Base-by-base conservation (phyloP, 257 asterid genomes). In the Solanum piurae region DNA sequence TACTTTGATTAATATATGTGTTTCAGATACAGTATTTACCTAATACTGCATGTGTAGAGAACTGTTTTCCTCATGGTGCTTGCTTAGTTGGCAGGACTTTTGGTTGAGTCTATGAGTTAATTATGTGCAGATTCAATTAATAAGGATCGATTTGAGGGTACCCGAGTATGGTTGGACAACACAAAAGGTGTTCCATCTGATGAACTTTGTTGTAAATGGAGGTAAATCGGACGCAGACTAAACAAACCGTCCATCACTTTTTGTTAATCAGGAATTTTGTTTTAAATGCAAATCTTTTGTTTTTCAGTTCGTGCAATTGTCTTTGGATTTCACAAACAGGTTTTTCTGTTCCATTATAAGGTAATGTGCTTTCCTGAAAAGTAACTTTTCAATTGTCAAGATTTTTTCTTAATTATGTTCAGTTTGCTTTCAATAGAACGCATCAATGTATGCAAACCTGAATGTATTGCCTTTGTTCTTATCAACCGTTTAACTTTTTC, bases 131-230 rank as follows among this genome's bases (percentile, higher is more conserved):
- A 89, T 97, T 73, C 99, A 97, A 94, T 91, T 96, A 88, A 92
- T 97, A 66, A 93, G 98, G 89, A 97, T 97, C 72, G 95, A 96
- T 87, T 91, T 91, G 64, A 95, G 99, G 91, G 98, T 97, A 87
- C 99, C 99, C 4, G 98, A 94, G 90, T 97, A 94, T 94, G 98
- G 99, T 71, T 97, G 99, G 99, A 97, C 99, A 42, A 95, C 98
- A 1, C 98, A 95, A 91, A 97, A 97, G 94, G 96, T 97, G 90
- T 97, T 97, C 95, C 98, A 97, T 92, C 94, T 97, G 87, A 97
- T 97, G 99, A 97, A 97, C 92, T 97, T 95, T 86, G 86, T 97
- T 82, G 98, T 97, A 85, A 97, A 95, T 92, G 99, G 99, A 95
- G 98, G 99, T 97, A 93, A 68, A 90, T 89, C 25, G 38, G 38